phyloP scores from a whole-genome alignment of 192 early-diverging fungal genomes.

The Linnemannia exigua region DNA sequence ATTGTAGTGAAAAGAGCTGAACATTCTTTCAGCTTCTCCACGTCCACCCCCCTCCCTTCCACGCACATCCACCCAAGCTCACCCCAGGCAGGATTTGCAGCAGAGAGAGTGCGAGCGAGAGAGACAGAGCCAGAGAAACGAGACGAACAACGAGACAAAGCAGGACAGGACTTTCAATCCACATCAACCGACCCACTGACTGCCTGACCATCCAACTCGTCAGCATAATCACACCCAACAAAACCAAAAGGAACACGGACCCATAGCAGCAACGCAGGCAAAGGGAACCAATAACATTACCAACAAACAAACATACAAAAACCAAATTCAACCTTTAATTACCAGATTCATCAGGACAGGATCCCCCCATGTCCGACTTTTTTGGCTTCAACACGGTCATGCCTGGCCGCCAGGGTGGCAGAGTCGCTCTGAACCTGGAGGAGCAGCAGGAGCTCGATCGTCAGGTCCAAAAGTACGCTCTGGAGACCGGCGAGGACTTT shows the following conservation, averaged over 20 bases:
- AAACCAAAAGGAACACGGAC: background rate
- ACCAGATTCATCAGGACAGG: slow-evolving; percentile 1
- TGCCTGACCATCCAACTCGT: background rate
- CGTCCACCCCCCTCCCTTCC: background rate
- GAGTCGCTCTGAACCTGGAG: slow-evolving; percentile 55
- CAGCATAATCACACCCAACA: background rate
- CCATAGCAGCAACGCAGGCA: background rate
- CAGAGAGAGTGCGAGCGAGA: background rate
- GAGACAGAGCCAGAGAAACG: background rate
- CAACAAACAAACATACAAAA: background rate
- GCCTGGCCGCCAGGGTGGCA: slow-evolving; percentile 53
- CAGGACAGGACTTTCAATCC: background rate
- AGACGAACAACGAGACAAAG: background rate
- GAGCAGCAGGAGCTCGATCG: slow-evolving; percentile 56
- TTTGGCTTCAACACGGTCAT: slow-evolving; percentile 69
- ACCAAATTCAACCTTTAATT: background rate
- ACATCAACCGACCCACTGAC: background rate
- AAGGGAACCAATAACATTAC: background rate
- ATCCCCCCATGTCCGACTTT: slow-evolving; percentile 53
- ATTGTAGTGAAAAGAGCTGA: background rate
- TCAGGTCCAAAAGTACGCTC: slow-evolving; percentile 53
- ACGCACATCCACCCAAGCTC: slow-evolving; percentile 4
- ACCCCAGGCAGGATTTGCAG: slow-evolving; percentile 3
- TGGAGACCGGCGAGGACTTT: slow-evolving; percentile 65
- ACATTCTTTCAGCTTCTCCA: background rate